Conservation (phyloP, 2,329 filamentous ascomycete genomes). For the Chaetoscypha palmicola region DNA sequence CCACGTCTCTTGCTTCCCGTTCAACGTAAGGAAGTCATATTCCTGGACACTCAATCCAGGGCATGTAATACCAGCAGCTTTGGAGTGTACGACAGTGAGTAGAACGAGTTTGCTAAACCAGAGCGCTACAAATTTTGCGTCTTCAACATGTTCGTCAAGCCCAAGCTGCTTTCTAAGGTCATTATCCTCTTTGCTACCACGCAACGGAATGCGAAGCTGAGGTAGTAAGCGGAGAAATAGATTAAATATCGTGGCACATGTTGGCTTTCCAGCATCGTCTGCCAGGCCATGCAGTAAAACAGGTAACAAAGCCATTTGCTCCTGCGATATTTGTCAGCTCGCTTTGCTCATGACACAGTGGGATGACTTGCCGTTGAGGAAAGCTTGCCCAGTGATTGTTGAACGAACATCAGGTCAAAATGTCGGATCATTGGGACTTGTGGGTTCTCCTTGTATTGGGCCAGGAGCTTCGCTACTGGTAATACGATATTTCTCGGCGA, state of each 20-base stretch:
- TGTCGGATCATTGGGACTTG: conserved; percentile 71
- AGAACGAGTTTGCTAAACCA: conserved; percentile 76
- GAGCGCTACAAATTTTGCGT: conserved; percentile 65
- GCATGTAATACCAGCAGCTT: conserved; percentile 30
- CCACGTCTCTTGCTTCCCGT: conserved; percentile 64
- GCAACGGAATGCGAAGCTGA: conserved; percentile 62
- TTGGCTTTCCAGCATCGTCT: conserved; percentile 47
- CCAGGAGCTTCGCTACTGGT: conserved; percentile 74
- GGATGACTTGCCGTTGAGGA: conserved; percentile 38
- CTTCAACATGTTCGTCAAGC: conserved; percentile 52
- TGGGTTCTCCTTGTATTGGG: conserved; percentile 76
- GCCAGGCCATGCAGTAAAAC: conserved; percentile 61
- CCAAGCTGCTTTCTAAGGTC: conserved; percentile 59
- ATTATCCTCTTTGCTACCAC: conserved; percentile 72
- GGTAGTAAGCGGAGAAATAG: conserved; percentile 71
- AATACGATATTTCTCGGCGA: conserved; percentile 52
- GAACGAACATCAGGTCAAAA: conserved; percentile 82
- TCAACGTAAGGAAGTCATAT: conserved; percentile 59
- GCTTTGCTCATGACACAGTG: background rate
- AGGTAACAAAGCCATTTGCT: conserved; percentile 68
- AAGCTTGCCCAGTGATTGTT: conserved; percentile 67
- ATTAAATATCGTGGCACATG: conserved; percentile 66
- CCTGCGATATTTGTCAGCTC: conserved; percentile 35
- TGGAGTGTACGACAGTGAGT: conserved; percentile 42
- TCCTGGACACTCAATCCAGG: conserved; percentile 59